Conservation (phyloP, 2,329 filamentous ascomycete species). For the Sarocladium strictum region DNA sequence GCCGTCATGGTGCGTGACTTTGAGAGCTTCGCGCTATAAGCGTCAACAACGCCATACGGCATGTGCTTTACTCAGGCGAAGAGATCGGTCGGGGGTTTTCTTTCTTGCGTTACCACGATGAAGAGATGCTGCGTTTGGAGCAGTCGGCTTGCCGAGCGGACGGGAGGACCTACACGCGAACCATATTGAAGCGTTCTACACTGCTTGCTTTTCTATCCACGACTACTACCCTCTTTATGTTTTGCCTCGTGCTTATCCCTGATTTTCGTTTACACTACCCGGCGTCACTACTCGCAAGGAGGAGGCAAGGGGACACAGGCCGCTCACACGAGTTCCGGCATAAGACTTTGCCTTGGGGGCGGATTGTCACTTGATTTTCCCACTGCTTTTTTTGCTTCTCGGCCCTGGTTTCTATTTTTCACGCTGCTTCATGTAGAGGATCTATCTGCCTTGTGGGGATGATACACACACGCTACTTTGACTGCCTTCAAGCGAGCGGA, state of each 20-base stretch:
- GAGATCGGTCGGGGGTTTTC: too few species aligned
- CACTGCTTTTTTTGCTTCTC: not conserved
- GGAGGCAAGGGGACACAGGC: not conserved
- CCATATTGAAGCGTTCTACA: not conserved
- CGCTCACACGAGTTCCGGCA: not conserved
- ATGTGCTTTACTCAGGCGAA: too few species aligned
- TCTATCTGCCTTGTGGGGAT: too few species aligned
- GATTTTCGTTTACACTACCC: not conserved
- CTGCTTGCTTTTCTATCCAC: not conserved
- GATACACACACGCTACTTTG: too few species aligned
- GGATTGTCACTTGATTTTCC: too few species aligned
- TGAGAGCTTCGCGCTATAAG: conserved; percentile 59
- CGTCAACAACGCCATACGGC: too few species aligned
- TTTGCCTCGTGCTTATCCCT: not conserved
- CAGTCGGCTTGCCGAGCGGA: too few species aligned
- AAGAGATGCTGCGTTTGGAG: too few species aligned
- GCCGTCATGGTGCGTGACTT: conserved; percentile 83
- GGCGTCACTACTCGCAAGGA: not conserved
- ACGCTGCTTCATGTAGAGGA: too few species aligned
- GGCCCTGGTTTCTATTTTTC: too few species aligned
- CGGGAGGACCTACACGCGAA: not conserved
- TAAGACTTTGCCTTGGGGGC: not conserved
- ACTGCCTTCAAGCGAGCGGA: too few species aligned
- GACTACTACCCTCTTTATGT: not conserved
- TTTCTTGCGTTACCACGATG: too few species aligned